phyloP scores from a whole-genome alignment of 2,329 filamentous ascomycete species.

The Talaromyces funiculosus region DNA sequence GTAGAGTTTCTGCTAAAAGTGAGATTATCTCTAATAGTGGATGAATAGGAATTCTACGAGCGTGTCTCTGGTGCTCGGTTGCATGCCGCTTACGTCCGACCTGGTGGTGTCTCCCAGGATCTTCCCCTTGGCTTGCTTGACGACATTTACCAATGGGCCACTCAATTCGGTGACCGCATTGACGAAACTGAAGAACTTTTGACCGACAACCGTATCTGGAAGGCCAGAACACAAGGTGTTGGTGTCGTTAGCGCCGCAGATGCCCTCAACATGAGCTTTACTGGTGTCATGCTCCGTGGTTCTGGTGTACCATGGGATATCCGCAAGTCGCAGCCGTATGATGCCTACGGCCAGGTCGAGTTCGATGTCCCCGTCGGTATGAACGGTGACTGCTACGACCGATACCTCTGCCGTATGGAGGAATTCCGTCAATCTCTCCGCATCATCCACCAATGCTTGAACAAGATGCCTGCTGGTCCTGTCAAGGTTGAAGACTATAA shows the following conservation, averaged over 20 bases:
- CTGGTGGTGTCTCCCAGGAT: conserved; percentile 94
- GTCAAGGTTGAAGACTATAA: conserved; percentile 98
- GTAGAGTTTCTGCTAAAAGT: conserved; percentile 20
- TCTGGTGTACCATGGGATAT: conserved; percentile 95
- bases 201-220: conserved; percentile 99
- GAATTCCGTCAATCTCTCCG: conserved; percentile 97
- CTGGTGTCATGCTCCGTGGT: conserved; percentile 94
- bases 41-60: conserved; percentile 90
- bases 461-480: conserved; percentile 95
- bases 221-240: conserved; percentile 81
- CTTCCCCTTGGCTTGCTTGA: conserved; percentile 89
- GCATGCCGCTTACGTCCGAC: conserved; percentile 93
- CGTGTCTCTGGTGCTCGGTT: conserved; percentile 96
- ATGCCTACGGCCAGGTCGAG: conserved; percentile 95
- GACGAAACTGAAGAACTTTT: conserved; percentile 98
- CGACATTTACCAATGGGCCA: conserved; percentile 99
- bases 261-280: conserved; percentile 95
- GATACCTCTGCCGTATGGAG: conserved; percentile 98
- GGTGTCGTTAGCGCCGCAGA: conserved; percentile 88
- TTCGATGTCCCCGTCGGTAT: conserved; percentile 96
- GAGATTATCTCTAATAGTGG: conserved; percentile 2
- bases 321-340: conserved; percentile 93
- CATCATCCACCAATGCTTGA: conserved; percentile 97
- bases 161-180: conserved; percentile 95
- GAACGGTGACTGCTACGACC: conserved; percentile 98